A percentile compares a stretch with the other conserved stretches of the same genome.
These are phyloP conservation scores for Choricystis sp. DNA, from an alignment of 139 green algal genomes.

Conservation along the genomic window DNA sequence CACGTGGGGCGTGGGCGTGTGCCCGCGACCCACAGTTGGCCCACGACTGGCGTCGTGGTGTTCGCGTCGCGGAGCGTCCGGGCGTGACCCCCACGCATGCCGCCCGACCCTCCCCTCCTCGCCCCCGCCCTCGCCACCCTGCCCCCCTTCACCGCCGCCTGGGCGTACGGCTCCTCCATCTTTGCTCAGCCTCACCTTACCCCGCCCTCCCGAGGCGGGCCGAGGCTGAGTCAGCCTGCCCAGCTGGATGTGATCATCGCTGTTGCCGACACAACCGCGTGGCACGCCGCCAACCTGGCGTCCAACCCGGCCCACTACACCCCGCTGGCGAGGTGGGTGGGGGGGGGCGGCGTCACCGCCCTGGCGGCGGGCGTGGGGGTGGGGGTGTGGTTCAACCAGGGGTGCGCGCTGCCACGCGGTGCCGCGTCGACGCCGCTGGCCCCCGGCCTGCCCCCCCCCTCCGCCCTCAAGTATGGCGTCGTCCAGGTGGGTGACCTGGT, in stretches of 20 bases:
- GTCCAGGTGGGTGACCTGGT: background rate
- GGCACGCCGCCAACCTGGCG: background rate
- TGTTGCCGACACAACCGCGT: background rate
- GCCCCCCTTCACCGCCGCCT: background rate
- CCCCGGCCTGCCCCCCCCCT: too few species aligned
- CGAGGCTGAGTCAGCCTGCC: background rate
- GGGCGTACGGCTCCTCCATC: background rate
- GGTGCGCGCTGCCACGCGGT: background rate
- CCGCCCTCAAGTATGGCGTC: background rate
- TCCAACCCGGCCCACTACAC: background rate
- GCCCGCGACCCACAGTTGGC: too few species aligned
- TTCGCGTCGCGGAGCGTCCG: too few species aligned
- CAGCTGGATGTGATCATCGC: background rate
- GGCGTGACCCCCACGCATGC: too few species aligned
- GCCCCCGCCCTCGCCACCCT: slow-evolving; percentile 4
- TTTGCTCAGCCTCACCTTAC: background rate
- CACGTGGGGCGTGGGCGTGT: too few species aligned
- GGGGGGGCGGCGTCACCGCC: background rate
- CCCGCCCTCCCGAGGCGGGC: background rate
- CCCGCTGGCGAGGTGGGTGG: background rate
- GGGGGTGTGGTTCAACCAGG: background rate
- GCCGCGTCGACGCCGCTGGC: background rate
- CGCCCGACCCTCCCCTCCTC: slow-evolving; percentile 10
- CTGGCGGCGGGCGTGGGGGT: background rate
- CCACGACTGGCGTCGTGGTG: too few species aligned